Conservation (phyloP, 768 basidiomycete species). For the Amanita molliuscula region DNA sequence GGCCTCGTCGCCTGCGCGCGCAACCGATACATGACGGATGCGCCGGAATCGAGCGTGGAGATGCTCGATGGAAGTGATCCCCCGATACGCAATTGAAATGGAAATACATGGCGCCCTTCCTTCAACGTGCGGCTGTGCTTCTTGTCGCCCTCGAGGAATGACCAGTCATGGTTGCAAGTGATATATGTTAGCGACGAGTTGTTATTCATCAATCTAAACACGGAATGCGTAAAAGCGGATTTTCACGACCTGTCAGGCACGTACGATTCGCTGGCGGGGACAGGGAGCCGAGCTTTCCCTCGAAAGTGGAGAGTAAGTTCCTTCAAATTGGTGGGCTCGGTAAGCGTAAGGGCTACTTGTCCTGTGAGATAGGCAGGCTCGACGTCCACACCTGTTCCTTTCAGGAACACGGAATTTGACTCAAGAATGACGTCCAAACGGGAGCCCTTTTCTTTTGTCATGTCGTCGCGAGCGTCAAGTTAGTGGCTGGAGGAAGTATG, state of each 20-base stretch:
- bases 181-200: conserved; percentile 42
- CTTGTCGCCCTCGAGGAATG: conserved; percentile 80
- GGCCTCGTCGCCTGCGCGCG: conserved; percentile 76
- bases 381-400: conserved; percentile 74
- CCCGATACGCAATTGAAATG: conserved; percentile 81
- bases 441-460: conserved; percentile 36
- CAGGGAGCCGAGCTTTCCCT: conserved; percentile 72
- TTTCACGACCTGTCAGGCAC: neutral
- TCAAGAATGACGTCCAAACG: conserved; percentile 71
- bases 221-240: conserved; percentile 3
- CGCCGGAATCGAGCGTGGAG: conserved; percentile 41
- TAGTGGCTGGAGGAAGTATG: neutral
- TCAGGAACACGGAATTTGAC: conserved; percentile 56
- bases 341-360: conserved; percentile 67
- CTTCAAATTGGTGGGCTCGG: conserved; percentile 75
- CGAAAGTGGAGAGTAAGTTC: conserved; percentile 78
- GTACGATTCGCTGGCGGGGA: conserved; percentile 46
- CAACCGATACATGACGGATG: conserved; percentile 79
- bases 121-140: conserved; percentile 81
- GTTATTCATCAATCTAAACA: conserved; percentile 29
- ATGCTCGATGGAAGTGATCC: conserved; percentile 79
- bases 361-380: conserved; percentile 78
- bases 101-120: conserved; percentile 90
- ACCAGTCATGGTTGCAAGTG: conserved; percentile 82
- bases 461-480: conserved; percentile 18